Conservation (phyloP, 805 yeast genomes). For the Zygoascus biomembranicola region DNA sequence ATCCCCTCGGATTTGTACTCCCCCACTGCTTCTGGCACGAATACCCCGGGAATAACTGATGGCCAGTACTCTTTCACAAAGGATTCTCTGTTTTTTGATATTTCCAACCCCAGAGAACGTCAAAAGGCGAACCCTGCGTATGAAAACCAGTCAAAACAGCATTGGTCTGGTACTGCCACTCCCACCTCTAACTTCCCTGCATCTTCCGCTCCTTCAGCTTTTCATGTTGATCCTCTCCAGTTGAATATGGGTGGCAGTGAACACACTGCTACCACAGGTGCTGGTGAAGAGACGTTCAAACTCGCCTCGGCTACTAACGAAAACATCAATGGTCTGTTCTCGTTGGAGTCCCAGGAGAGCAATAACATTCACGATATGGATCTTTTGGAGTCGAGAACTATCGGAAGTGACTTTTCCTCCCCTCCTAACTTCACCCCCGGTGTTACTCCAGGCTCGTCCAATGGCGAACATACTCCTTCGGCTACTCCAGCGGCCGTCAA, state of each 20-base stretch:
- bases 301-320: neutral
- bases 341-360: neutral
- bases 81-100: conserved; percentile 10
- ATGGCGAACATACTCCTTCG: conserved; percentile 1
- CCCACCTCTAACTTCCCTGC: neutral
- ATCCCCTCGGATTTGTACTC: neutral
- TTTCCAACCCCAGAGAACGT: conserved; percentile 11
- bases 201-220: conserved; percentile 1
- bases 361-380: neutral
- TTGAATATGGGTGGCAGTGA: neutral
- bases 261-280: neutral
- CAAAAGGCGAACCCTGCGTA: neutral
- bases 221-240: conserved; percentile 2
- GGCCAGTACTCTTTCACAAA: neutral
- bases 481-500: neutral
- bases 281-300: neutral
- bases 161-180: conserved; percentile 1
- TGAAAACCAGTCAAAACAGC: neutral
- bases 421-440: conserved; percentile 1
- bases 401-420: neutral
- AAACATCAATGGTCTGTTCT: neutral
- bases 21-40: neutral
- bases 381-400: neutral
- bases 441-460: conserved; percentile 2
- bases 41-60: neutral